Percentiles rank a stretch among this genome's conserved stretches.
These are phyloP conservation scores for Bombardia bombarda DNA, from an alignment of 495 filamentous ascomycete species.

Conservation along the genomic window DNA sequence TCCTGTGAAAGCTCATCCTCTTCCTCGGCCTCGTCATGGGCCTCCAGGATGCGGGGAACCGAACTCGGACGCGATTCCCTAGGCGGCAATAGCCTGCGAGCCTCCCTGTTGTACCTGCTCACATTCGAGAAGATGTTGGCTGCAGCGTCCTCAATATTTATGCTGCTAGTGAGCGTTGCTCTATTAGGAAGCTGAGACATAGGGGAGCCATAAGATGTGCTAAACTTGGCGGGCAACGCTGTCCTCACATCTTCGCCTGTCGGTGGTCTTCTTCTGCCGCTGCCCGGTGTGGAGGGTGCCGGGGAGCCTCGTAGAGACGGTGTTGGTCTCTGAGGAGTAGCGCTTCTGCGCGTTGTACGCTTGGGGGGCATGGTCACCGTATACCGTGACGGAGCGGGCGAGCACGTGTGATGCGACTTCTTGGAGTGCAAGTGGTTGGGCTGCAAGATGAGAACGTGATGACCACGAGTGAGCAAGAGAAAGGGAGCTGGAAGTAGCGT, in stretches of 20 bases:
- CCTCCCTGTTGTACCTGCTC: constrained; percentile 11
- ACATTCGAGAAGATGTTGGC: constrained; percentile 11
- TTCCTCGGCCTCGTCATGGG: no score
- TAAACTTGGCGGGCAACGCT: constrained; percentile 18
- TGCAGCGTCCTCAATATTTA: constrained; percentile 9
- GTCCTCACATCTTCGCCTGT: constrained; percentile 2
- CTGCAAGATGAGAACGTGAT: no score
- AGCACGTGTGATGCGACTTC: neutral
- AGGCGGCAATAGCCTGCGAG: no score
- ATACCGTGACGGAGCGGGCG: neutral
- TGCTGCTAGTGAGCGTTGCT: constrained; percentile 3
- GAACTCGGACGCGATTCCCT: no score
- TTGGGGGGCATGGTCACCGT: constrained; percentile 14
- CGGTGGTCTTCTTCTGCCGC: neutral
- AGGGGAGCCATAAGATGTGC: constrained; percentile 24
- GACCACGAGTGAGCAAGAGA: no score
- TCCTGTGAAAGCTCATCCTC: no score
- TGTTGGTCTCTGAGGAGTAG: neutral
- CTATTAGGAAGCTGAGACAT: constrained; percentile 16
- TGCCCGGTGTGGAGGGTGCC: no score
- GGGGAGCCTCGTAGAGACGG: neutral
- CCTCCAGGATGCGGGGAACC: no score
- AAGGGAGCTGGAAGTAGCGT: no score
- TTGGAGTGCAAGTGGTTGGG: no score
- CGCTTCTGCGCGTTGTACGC: constrained; percentile 6